phyloP scores from a whole-genome alignment of 176 grass and related monocot genomes.

The Phoenix dactylifera region DNA sequence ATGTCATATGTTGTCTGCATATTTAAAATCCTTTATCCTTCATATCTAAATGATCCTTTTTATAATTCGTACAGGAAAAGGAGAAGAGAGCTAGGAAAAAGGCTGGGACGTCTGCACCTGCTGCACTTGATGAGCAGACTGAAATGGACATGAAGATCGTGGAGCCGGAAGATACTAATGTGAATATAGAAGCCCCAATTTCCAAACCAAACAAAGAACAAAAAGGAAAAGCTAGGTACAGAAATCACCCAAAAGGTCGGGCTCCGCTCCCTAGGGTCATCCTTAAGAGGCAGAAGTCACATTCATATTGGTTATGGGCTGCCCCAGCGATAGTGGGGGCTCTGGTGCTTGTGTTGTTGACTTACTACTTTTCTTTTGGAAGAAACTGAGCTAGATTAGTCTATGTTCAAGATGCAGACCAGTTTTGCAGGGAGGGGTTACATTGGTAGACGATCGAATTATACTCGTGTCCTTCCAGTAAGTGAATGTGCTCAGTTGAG shows the following conservation, averaged over 20 bases:
- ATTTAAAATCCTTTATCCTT: no score
- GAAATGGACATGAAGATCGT: conserved; percentile 52
- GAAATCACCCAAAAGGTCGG: conserved; percentile 28
- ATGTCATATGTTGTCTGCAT: not conserved
- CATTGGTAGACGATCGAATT: no score
- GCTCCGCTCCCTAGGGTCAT: conserved; percentile 43
- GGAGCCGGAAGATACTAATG: conserved; percentile 40
- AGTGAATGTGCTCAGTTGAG: no score
- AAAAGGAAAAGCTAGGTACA: conserved; percentile 35
- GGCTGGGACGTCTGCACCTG: conserved; percentile 21
- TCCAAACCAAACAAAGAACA: conserved; percentile 34
- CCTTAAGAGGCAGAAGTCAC: conserved; percentile 59
- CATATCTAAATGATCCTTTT: no score
- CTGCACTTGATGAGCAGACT: conserved; percentile 21
- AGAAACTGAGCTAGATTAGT: no score
- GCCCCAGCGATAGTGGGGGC: conserved; percentile 22
- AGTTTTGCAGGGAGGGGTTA: no score
- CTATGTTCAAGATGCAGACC: no score
- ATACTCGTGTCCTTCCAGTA: no score
- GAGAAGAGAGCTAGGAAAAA: conserved; percentile 85
- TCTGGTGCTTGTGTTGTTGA: conserved; percentile 31
- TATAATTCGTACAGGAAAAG: conserved; percentile 45
- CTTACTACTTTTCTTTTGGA: conserved; percentile 24
- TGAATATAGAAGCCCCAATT: conserved; percentile 20
- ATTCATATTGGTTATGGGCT: conserved; percentile 51